Percentiles rank a stretch among this genome's conserved stretches.
Conservation (phyloP, 2,329 filamentous ascomycete species). For the Aureobasidium pullulans region DNA sequence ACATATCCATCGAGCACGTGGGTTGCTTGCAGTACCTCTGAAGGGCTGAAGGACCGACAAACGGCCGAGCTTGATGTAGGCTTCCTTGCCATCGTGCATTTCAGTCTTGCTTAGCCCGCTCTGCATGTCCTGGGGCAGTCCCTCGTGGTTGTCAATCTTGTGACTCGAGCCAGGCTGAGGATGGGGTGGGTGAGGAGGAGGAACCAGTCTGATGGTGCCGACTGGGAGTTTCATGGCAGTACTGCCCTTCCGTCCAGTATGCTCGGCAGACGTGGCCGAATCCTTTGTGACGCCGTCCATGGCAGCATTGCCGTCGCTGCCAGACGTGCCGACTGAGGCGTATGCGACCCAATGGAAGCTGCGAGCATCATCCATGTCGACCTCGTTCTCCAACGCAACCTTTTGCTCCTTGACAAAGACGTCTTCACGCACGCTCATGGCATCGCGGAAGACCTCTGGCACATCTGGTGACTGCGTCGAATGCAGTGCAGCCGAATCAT, state of each 20-base stretch:
- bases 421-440: constrained; percentile 49
- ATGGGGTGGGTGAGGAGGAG: constrained; percentile 67
- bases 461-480: constrained; percentile 29
- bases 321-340: constrained; percentile 48
- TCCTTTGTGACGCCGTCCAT: constrained; percentile 25
- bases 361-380: constrained; percentile 71
- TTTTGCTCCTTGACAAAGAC: constrained; percentile 54
- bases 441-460: constrained; percentile 43
- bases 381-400: constrained; percentile 58
- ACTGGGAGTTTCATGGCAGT: constrained; percentile 49
- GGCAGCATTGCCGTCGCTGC: constrained; percentile 32
- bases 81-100: constrained; percentile 56
- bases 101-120: constrained; percentile 31
- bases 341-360: constrained; percentile 88
- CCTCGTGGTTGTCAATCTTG: constrained; percentile 20
- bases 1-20: no score
- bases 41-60: constrained; percentile 62
- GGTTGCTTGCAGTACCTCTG: constrained; percentile 38
- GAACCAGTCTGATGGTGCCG: constrained; percentile 72
- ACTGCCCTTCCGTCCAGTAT: constrained; percentile 28
- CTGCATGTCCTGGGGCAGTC: constrained; percentile 14
- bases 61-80: constrained; percentile 75
- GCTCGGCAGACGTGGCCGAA: constrained; percentile 29
- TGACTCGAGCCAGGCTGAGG: constrained; percentile 38
- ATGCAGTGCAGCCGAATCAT: constrained; percentile 24